Evolutionary conservation across 2,329 filamentous ascomycete genomes (phyloP).

Genomic region (Didymella exigua): DNA sequence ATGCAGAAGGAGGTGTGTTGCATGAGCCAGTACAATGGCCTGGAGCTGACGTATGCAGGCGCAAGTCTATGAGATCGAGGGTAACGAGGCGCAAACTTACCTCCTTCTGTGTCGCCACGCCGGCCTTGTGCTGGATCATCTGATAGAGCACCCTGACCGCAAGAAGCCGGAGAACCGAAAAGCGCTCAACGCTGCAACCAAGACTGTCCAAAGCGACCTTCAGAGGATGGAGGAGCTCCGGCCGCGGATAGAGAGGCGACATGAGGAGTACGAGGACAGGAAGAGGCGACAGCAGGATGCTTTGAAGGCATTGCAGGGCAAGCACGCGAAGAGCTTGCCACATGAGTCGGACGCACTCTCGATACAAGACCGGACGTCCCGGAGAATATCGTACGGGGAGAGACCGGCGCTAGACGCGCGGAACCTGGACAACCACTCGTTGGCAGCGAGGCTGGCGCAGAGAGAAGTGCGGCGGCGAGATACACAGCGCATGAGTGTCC

Average conservation of each 20-base stretch:
- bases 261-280: conserved; percentile 56
- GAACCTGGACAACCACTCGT: conserved; percentile 23
- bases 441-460: conserved; percentile 36
- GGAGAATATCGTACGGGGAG: conserved; percentile 31
- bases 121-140: conserved; percentile 76
- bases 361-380: conserved; percentile 18
- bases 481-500: conserved; percentile 37
- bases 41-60: conserved; percentile 62
- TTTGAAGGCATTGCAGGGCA: conserved; percentile 35
- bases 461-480: conserved; percentile 29
- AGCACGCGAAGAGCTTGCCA: conserved; percentile 16
- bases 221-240: conserved; percentile 77
- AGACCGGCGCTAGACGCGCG: conserved; percentile 10
- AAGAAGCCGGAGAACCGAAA: conserved; percentile 65
- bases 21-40: not conserved
- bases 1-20: conserved; percentile 77
- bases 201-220: conserved; percentile 68
- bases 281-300: conserved; percentile 33
- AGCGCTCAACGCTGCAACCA: conserved; percentile 62
- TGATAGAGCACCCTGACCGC: conserved; percentile 77
- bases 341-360: conserved; percentile 31
- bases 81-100: conserved; percentile 86
- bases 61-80: conserved; percentile 81
- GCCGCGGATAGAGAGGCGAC: conserved; percentile 73
- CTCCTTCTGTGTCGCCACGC: conserved; percentile 90